Base-by-base conservation (phyloP, 192 early-diverging fungal species). In the Mortierella antarctica region DNA sequence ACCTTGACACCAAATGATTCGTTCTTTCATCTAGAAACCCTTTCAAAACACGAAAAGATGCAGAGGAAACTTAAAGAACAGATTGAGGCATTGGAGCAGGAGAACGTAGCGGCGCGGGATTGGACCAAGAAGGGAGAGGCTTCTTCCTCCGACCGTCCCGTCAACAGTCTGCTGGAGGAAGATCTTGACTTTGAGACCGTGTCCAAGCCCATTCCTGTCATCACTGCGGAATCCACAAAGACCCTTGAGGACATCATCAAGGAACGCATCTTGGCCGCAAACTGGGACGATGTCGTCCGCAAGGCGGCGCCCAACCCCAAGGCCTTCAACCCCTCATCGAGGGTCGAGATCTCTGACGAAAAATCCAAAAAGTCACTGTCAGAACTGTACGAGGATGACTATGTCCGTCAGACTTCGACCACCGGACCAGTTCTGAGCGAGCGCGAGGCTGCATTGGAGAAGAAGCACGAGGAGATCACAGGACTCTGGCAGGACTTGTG, bases 71-170 rank as follows among this genome's bases (percentile, higher is more conserved):
- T 97, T 3, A 83, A 87, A 56, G 84, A 87, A 23, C 88, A 93
- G 71, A 98, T 98, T 67, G 83, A 88, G 15, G 85, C 87, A 65
- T 87, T 97, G n/a, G 98, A 99, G 74, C 84, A 88, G 53, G 96
- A 98, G 76, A 93, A 93, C 9, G 83, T 98, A 10, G 90, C 87
- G 31, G 85, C 84, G 15, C 95, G 94, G 82, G 87, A 96, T 60
- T 99, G 98, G 98, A 92, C 95, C 20, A 83, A 97, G 76, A 88
- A 84, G 13, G 98, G 98, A 62, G 98, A 99, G 84, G 92, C 92
- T 8, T 86, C 83, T 41, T 87, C 92, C 8, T 92, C 88, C 21
- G 86, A 85, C n/a, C 91, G 98, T 23, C 98, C 98, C 18, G 68
- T 95, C 46, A 95, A 99, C 86, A 96, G 95, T 78, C 86, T 99